These are phyloP conservation scores for Penicillium aurantiogriseum DNA, from an alignment of 2,329 filamentous ascomycete species.

Conservation along the genomic window DNA sequence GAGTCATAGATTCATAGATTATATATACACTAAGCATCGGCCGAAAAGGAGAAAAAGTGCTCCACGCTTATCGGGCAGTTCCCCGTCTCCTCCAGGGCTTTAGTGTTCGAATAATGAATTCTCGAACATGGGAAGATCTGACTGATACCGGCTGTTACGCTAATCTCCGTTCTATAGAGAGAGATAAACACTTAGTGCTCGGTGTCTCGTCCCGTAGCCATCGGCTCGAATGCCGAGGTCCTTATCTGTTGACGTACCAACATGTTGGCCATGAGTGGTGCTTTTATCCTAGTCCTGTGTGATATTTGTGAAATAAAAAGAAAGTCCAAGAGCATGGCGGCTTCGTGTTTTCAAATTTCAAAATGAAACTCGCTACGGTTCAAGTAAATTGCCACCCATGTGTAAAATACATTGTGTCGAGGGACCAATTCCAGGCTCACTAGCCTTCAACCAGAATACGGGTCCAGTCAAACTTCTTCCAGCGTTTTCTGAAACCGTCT, in stretches of 20 bases:
- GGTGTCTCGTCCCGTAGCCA: not conserved
- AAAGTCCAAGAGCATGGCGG: not conserved
- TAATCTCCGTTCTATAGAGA: not conserved
- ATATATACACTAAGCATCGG: constrained; percentile 10
- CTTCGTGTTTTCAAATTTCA: not conserved
- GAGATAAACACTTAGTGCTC: not conserved
- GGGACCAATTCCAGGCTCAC: not conserved
- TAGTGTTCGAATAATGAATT: not conserved
- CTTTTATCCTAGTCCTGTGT: not conserved
- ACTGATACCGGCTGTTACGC: not conserved
- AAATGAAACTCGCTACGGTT: not conserved
- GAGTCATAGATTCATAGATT: constrained; percentile 10
- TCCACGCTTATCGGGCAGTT: constrained; percentile 15
- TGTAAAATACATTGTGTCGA: not conserved
- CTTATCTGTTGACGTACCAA: not conserved
- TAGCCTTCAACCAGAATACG: constrained; percentile 56
- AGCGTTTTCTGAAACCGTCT: constrained; percentile 77
- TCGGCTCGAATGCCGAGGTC: not conserved
- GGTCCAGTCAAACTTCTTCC: constrained; percentile 93
- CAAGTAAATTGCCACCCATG: not conserved
- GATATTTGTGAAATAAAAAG: not conserved
- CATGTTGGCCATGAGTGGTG: not conserved
- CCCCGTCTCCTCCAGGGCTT: constrained; percentile 9
- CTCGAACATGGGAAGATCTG: not conserved
- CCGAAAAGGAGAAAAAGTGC: constrained; percentile 11